Percentiles rank a stretch among this genome's conserved stretches.
Conservation (phyloP, 148 eudicot species). For the Silene latifolia region DNA sequence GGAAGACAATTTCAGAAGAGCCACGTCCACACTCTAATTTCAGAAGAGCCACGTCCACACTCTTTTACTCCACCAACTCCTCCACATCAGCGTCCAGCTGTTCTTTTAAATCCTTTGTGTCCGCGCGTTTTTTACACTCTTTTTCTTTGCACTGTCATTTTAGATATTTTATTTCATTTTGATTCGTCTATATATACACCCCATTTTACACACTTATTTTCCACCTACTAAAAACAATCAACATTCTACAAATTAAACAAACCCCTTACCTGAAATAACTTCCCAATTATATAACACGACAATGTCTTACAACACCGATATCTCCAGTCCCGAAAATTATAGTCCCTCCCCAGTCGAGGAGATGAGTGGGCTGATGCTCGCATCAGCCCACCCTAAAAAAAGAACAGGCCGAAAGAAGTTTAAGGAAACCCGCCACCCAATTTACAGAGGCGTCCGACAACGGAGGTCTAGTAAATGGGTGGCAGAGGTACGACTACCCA, state of each 20-base stretch:
- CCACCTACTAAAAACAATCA: background rate
- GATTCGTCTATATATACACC: background rate
- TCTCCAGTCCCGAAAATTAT: background rate
- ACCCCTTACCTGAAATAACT: background rate
- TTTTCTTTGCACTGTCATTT: background rate
- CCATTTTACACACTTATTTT: background rate
- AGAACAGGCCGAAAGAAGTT: constrained; percentile 73
- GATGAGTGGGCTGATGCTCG: constrained; percentile 29
- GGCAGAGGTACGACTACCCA: constrained; percentile 76
- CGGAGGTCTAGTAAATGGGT: constrained; percentile 76
- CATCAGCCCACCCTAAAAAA: constrained; percentile 59
- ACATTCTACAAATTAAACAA: background rate
- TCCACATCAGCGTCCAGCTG: constrained; percentile 9
- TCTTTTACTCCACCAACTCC: background rate
- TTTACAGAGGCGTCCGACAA: constrained; percentile 65
- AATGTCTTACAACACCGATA: background rate
- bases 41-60: no score
- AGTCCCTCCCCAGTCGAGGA: constrained; percentile 34
- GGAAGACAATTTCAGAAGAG: no score
- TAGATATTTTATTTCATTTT: background rate
- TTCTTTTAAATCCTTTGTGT: constrained; percentile 8
- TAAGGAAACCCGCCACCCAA: constrained; percentile 79
- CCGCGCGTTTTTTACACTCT: background rate
- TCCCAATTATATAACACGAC: background rate
- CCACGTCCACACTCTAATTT: no score